Conservation (phyloP, 129 eudicot genomes). For the Pittosporum tobira region DNA sequence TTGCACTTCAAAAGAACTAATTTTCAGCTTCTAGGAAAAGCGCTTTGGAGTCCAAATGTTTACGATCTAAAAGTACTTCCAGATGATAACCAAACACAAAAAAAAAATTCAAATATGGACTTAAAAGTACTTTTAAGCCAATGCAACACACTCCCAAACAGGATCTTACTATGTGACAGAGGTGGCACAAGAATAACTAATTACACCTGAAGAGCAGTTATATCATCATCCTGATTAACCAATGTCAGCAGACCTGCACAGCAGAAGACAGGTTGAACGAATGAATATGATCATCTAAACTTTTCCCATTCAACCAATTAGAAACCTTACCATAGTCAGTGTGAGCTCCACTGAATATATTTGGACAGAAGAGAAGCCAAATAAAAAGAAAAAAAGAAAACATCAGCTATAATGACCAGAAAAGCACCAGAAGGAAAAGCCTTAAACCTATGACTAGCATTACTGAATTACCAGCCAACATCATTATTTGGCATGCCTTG, state of each 20-base stretch:
- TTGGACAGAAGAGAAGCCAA: slow-evolving; percentile 14
- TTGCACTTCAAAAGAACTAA: too few species aligned
- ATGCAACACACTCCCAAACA: too few species aligned
- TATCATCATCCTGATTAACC: slow-evolving; percentile 85
- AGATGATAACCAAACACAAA: too few species aligned
- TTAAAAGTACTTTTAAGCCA: too few species aligned
- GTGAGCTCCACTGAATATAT: slow-evolving; percentile 83
- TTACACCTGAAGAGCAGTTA: slow-evolving; percentile 77
- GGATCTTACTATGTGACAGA: too few species aligned
- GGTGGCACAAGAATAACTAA: not conserved
- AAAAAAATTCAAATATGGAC: too few species aligned
- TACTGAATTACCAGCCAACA: slow-evolving; percentile 61
- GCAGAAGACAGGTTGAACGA: slow-evolving; percentile 2
- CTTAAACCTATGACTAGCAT: slow-evolving; percentile 3
- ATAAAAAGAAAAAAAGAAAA: slow-evolving; percentile 22
- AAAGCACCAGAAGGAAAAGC: not conserved
- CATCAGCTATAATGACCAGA: not conserved
- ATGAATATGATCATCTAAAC: slow-evolving; percentile 2
- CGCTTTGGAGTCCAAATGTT: too few species aligned
- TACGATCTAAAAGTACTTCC: too few species aligned
- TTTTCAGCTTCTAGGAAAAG: too few species aligned
- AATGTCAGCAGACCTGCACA: slow-evolving; percentile 69
- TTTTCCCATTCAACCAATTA: slow-evolving; percentile 2
- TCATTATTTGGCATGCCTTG: slow-evolving; percentile 39
- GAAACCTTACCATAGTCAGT: slow-evolving; percentile 73